Evolutionary conservation across 2,329 filamentous ascomycete species (phyloP), one percentile per base, ranked within the genome.

Genomic region (Aspergillus terreus): DNA sequence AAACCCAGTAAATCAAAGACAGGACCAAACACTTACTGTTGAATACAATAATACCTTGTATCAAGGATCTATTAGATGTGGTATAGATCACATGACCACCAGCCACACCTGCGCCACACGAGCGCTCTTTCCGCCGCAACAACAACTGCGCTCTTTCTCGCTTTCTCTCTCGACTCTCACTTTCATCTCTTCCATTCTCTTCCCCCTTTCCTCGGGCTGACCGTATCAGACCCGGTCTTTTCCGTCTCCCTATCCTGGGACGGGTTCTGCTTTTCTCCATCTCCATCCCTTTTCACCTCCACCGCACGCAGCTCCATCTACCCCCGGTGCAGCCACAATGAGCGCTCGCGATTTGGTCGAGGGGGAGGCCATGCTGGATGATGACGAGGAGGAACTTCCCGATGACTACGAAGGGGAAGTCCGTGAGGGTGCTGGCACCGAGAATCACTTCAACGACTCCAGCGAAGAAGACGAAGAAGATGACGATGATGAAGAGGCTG

Each of bases 401-500:
- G 90, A 92, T 59, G 88, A 90, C 56, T 85, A 81, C 23, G 66
- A 67, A 7, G 87, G 84, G 47, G 81, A 87, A 62, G 71, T 75
- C 44, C 77, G 66, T 50, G 62, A 61, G 70, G 77, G 53, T 60
- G 61, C 54, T 55, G 61, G 53, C 64, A 68, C 54, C 32, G 71
- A 74, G 44, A 74, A 71, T 44, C 68, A 77, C 45, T 73, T 90
- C 49, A 86, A 92, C 63, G 91, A 96, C 71, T 95, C 90, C 0
- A 95, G 89, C 63, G 91, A 95, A 62, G 91, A 96, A 66, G 91
- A 95, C 57, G 90, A 95, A 32, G 90, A 95, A 51, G 90, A 95
- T 49, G 90, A 96, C 53, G 91, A 96, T 52, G 91, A 96, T 60
- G 88, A 91, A 66, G 91, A 94, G 68, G 90, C 90, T 63, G 86